Base-by-base conservation (phyloP, 2,329 filamentous ascomycete species). In the Claviceps sp. region DNA sequence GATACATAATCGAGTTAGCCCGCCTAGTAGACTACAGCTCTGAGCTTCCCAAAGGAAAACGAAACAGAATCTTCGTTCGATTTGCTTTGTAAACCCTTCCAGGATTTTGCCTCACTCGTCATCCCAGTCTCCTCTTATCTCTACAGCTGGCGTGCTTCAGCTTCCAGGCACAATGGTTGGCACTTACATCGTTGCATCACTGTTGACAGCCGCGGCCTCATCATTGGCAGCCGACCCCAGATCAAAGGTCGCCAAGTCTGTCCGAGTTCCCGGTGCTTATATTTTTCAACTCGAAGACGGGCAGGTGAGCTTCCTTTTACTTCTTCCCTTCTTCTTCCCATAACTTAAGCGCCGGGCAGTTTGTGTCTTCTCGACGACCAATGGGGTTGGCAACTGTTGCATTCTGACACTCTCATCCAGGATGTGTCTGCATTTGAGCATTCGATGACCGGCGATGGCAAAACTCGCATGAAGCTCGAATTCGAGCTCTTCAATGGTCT, bases 401-500 rank as follows among this genome's bases (percentile, higher is more conserved):
- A 30, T 22, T 16, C 7, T 24, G 19, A 19, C 19, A 19, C 19
- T 19, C 19, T 19, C 19, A 19, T 19, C 19, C 19, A 19, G 54
- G 46, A 60, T 56, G 50, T 53, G 61, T 40, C 49, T 46, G 4
- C 50, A 24, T 38, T 56, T 47, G 24, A 57, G 68, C 26, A 41
- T 5, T 39, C 52, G 2, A 43, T 59, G 30, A 38, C 53, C 4
- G 46, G 63, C 17, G 65, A 73, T 45, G 73, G 71, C 45, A 60
- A 64, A 41, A 69, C 70, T 48, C 73, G 73, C 51, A 70, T 74
- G 69, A 70, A 71, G 52, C 68, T 77, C 52, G 65, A 74, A 56
- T 75, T 69, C 57, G 67, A 70, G 56, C 65, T 79, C 17, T 80
- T 80, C 69, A 75, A 73, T 58, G 76, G 76, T 50, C 71, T 70